Base-by-base conservation (phyloP, 1,284 basidiomycete species). In the Gymnopus androsaceus region DNA sequence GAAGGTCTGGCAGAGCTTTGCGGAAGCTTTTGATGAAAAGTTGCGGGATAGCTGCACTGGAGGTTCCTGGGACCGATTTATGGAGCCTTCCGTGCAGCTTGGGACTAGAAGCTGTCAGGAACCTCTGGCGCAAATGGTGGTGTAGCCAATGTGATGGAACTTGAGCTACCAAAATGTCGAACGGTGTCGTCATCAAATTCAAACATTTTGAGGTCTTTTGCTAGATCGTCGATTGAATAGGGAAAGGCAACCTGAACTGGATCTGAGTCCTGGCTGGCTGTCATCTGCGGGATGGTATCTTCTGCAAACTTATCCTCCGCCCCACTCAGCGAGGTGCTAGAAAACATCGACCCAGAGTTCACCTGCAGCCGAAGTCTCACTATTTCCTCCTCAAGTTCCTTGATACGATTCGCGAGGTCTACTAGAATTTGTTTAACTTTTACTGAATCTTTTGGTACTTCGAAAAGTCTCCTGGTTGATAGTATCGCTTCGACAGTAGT, bases 141-240 rank as follows among this genome's bases (percentile, higher is more conserved):
- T n/a, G n/a, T n/a, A 37, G 85, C 66, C 12, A 85, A 70, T 57
- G 73, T 75, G 12, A 79, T 69, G 7, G 76, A 75, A 28, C 81
- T 83, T 0, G 81, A 80, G 60, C 82, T 80, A 17, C 82, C 82
- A 27, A 49, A 55, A 14, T 55, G 54, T n/a, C 54, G 54, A 8
- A 27, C 23, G 15, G 9, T 25, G n/a, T 40, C 19, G 2, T 48
- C 36, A 19, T 55, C 47, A 15, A 42, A 33, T 5, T 40, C 46
- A n/a, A 55, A 31, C 21, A 11, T n/a, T 25, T 36, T 36, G 1
- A 55, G 2, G 6, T 55, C 38, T n/a, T 21, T 21, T 7, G 46
- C 23, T 5, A 55, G 37, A 25, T 41, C 27, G 3, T 49, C 38
- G 5, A 55, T 14, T 31, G 46, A 36, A 47, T 38, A 23, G 12